A percentile compares a stretch with the other conserved stretches of the same genome.
Conservation (phyloP, 306 rosid species). For the Cucumis cinereus region DNA sequence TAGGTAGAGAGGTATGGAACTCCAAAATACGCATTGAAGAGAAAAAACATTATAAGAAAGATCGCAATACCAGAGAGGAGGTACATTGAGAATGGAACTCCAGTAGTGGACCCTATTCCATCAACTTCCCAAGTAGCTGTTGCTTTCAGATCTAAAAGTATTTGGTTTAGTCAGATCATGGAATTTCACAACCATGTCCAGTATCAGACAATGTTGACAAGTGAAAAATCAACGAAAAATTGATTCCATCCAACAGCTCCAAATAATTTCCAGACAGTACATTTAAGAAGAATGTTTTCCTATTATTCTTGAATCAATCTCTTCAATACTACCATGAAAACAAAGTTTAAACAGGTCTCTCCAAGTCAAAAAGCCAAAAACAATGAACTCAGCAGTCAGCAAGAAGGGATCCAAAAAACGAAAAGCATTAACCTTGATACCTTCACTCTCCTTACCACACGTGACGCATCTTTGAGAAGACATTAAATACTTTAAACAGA, state of each 20-base stretch:
- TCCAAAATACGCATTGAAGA: not conserved
- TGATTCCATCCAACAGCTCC: not conserved
- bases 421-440: not conserved
- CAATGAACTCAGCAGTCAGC: not conserved
- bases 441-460: not conserved
- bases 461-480: not conserved
- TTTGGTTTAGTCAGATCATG: constrained; percentile 11
- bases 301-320: not conserved
- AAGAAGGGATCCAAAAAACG: not conserved
- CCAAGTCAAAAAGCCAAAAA: not conserved
- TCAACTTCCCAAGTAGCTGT: constrained; percentile 95
- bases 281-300: not conserved
- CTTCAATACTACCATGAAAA: not conserved
- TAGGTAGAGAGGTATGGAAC: not conserved
- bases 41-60: constrained; percentile 1
- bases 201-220: not conserved
- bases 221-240: not conserved
- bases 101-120: constrained; percentile 49
- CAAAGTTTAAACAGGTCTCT: not conserved
- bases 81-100: constrained; percentile 78
- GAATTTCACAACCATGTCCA: not conserved
- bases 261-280: not conserved
- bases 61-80: constrained; percentile 63
- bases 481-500: not conserved
- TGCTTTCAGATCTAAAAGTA: constrained; percentile 59